phyloP scores from a whole-genome alignment of 495 filamentous ascomycete species.

The Lineolata rhizophorae region DNA sequence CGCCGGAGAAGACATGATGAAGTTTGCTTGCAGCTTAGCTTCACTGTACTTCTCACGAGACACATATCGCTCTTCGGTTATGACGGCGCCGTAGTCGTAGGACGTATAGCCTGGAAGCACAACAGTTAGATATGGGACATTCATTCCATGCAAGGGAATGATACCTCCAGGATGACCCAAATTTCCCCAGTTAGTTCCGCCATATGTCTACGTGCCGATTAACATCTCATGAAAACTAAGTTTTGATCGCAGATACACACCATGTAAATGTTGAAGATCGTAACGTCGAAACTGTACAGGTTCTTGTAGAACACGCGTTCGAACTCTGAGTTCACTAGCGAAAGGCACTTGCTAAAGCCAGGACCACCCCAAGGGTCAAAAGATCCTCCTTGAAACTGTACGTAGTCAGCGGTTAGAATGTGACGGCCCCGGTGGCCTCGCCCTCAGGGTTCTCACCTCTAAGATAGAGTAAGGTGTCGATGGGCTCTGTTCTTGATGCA shows the following conservation, averaged over 20 bases:
- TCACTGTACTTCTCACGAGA: constrained; percentile 60
- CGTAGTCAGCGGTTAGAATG: no score
- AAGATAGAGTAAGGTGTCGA: constrained; percentile 43
- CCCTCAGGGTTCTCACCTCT: constrained; percentile 18
- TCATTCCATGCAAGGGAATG: no score
- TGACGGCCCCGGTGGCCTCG: no score
- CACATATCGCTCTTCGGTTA: constrained; percentile 44
- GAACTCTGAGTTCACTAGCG: constrained; percentile 44
- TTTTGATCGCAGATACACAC: constrained; percentile 13
- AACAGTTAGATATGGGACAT: no score
- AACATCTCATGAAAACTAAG: neutral
- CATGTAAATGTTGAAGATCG: constrained; percentile 50
- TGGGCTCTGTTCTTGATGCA: constrained; percentile 36
- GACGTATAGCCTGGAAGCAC: constrained; percentile 59
- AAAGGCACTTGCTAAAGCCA: constrained; percentile 41
- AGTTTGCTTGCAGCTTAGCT: constrained; percentile 51
- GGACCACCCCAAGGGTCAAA: constrained; percentile 57
- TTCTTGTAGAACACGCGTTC: constrained; percentile 71
- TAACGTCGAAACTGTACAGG: constrained; percentile 37
- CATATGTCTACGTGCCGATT: constrained; percentile 13
- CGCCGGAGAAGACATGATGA: constrained; percentile 42
- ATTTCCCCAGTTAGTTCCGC: constrained; percentile 77
- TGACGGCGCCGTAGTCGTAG: constrained; percentile 49
- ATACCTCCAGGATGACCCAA: constrained; percentile 46
- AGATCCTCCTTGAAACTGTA: constrained; percentile 45